Evolutionary conservation across 257 asterid genomes (phyloP), one percentile per base, ranked within the genome.

Genomic region (Leptodermis oblonga): DNA sequence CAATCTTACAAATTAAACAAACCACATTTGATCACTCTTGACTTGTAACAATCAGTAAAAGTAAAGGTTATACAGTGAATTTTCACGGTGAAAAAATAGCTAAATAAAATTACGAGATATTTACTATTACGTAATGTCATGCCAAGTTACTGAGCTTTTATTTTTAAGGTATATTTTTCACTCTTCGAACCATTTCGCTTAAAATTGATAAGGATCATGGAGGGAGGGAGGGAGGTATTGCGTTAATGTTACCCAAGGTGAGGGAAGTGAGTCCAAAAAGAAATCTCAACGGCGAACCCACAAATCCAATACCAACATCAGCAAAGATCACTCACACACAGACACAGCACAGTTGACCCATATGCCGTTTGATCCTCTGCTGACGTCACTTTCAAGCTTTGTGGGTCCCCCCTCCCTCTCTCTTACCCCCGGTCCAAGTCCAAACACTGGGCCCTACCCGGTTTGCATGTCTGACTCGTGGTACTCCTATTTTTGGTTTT

Each of bases 391-490:
- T 41, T 25, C 74, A 7, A 62, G 28, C 20, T 46, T 51, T 53
- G 73, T 69, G 70, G 75, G 82, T 5, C 73, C 22, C 55, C 14
- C 55, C 15, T 1, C 22, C 25, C 55, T 49, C 23, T 4, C 55
- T n/a, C 55, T 4, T 4, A 7, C 53, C 11, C 7, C 9, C 23
- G 20, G 59, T 10, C 4, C 9, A 39, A 39, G 43, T 4, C 9
- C 43, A 39, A 4, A 10, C 43, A 39, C 43, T 39, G n/a, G 54
- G 54, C 4, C 25, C 82, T 2, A n/a, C 20, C 10, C n/a, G 51
- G 58, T 58, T 15, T 78, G 82, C 82, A 78, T 78, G 79, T 68
- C 28, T 62, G 74, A 67, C 77, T 70, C 53, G 68, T 70, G 64
- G n/a, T 54, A 5, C 34, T 45, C 11, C 51, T 0, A 4, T 45